These are phyloP conservation scores for Apiotrichum laibachii DNA, from an alignment of 1,284 basidiomycete species.

Conservation along the genomic window DNA sequence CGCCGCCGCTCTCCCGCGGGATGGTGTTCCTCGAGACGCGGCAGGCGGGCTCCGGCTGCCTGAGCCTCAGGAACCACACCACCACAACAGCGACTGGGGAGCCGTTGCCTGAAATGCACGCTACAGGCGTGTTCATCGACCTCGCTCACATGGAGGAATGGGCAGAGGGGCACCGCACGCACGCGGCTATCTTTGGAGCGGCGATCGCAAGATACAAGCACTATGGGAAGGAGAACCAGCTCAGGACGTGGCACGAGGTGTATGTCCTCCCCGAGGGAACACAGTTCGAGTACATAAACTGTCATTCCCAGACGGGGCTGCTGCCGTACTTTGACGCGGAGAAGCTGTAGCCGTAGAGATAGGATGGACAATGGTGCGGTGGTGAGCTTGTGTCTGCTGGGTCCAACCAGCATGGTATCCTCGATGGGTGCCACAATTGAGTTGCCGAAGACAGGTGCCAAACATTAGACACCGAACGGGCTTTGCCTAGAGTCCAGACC, in stretches of 20 bases:
- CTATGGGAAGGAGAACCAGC: constrained; percentile 14
- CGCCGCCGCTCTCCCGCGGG: constrained; percentile 11
- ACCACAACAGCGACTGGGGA: background rate
- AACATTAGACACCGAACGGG: no score
- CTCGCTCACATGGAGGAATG: constrained; percentile 14
- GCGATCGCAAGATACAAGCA: constrained; percentile 13
- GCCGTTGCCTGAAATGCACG: constrained; percentile 5
- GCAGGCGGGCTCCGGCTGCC: constrained; percentile 4
- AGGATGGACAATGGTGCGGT: no score
- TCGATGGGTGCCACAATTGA: no score
- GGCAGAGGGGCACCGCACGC: constrained; percentile 11
- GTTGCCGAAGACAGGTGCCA: no score
- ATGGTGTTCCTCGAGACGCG: constrained; percentile 11
- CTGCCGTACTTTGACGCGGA: constrained; percentile 8
- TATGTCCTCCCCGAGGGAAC: constrained; percentile 7
- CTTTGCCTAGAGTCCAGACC: no score
- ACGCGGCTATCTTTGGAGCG: constrained; percentile 16
- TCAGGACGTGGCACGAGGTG: constrained; percentile 21
- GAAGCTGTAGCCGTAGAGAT: background rate
- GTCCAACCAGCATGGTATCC: no score
- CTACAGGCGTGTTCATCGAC: constrained; percentile 8
- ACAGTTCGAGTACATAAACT: constrained; percentile 17
- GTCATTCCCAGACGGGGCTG: constrained; percentile 12
- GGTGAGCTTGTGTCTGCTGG: no score
- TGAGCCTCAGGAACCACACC: constrained; percentile 3